Conservation (phyloP, 2,329 filamentous ascomycete species). For the Phialophora chinensis region DNA sequence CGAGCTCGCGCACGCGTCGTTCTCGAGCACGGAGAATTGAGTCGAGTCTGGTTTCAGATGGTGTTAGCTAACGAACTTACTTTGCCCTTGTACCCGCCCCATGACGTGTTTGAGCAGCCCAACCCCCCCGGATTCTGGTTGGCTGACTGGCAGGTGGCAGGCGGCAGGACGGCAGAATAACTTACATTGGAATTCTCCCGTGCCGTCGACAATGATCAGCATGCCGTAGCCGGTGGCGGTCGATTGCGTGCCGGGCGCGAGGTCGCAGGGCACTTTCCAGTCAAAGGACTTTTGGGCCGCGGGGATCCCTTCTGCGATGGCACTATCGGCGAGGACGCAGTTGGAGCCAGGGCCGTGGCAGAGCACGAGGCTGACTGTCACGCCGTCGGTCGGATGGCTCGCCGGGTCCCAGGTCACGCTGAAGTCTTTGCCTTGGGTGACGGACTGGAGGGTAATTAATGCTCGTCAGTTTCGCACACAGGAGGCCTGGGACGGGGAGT, state of each 20-base stretch:
- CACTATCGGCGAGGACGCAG: slow-evolving; percentile 33
- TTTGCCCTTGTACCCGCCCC: not conserved
- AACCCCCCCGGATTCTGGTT: not conserved
- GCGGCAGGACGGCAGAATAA: not conserved
- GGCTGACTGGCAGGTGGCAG: too few relatives aligned
- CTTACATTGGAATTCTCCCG: slow-evolving; percentile 40
- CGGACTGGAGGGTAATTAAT: slow-evolving; percentile 25
- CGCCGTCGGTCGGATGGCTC: slow-evolving; percentile 30
- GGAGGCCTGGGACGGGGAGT: slow-evolving; percentile 11
- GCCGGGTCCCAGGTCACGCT: slow-evolving; percentile 38
- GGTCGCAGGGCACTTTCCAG: slow-evolving; percentile 38
- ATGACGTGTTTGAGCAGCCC: not conserved
- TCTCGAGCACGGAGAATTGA: slow-evolving; percentile 38
- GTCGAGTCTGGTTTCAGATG: slow-evolving; percentile 33
- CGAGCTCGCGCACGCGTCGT: slow-evolving; percentile 8
- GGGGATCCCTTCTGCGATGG: slow-evolving; percentile 37
- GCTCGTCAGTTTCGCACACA: not conserved
- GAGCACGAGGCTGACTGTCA: slow-evolving; percentile 39
- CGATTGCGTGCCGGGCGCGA: slow-evolving; percentile 32
- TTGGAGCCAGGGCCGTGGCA: slow-evolving; percentile 39
- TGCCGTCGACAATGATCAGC: slow-evolving; percentile 41
- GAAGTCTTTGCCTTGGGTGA: slow-evolving; percentile 38
- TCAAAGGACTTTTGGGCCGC: slow-evolving; percentile 34
- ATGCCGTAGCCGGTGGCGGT: slow-evolving; percentile 39
- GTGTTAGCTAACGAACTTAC: not conserved